Evolutionary conservation across 495 filamentous ascomycete species (phyloP), one percentile per base, ranked within the genome.

Genomic region (Saxophila tyrrhenica): DNA sequence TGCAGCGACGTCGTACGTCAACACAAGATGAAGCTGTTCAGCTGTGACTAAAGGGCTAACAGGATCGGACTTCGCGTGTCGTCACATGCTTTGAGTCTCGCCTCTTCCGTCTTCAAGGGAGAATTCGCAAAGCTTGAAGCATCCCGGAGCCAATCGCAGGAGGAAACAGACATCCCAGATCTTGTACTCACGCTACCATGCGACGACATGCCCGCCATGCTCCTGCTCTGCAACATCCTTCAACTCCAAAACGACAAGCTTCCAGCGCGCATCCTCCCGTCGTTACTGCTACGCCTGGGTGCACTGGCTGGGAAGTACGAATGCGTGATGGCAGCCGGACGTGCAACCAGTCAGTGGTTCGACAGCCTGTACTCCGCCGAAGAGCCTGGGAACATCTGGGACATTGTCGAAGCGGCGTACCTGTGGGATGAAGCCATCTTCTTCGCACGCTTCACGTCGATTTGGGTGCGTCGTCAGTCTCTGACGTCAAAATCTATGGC

Each of bases 161-260:
- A 10, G 32, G 3, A 19, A 39, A n/a, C n/a, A n/a, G n/a, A n/a
- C n/a, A n/a, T n/a, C n/a, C n/a, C n/a, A n/a, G n/a, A n/a, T n/a
- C n/a, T n/a, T n/a, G n/a, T 32, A 39, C 2, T 35, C 2, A 10
- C 19, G 2, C 21, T 41, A 3, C 44, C 38, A 3, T 29, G 29
- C 17, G 58, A 60, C 5, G 53, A 52, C 38, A 24, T 7, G 11
- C 53, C 48, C 11, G 21, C 58, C 13, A 29, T 61, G 9, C 49
- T 43, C 51, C 29, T 61, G 19, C 55, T 61, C 29, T 19, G 19
- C 46, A 25, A 50, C 25, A 55, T 58, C 41, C 39, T 62, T 15
- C 59, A 58, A 43, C 42, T 59, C n/a, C 55, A 46, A 17, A 51
- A 57, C 50, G 50, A 61, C 49, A 43, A 51, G 15, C 46, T 61